Evolutionary conservation across 495 filamentous ascomycete genomes (phyloP).

Genomic region (Clohesyomyces aquaticus): DNA sequence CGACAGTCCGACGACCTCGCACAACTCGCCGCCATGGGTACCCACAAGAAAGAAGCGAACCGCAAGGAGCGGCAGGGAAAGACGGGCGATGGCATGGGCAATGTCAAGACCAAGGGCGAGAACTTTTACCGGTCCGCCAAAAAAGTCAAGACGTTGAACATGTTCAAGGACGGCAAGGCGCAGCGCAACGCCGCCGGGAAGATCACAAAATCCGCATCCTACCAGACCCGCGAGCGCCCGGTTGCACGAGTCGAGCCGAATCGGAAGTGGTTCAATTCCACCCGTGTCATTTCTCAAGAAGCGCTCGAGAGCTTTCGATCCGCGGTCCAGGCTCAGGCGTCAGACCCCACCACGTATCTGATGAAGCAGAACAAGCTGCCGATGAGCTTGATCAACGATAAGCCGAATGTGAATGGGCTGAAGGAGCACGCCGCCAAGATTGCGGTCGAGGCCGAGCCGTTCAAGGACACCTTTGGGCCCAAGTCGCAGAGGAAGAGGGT

Average conservation of each 20-base stretch:
- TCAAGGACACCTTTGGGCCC: conserved; percentile 87
- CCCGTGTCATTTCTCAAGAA: conserved; percentile 71
- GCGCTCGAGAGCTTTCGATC: conserved; percentile 82
- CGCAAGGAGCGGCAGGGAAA: conserved; percentile 83
- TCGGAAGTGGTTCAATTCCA: conserved; percentile 81
- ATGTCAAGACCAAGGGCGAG: conserved; percentile 93
- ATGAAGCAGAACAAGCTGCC: conserved; percentile 93
- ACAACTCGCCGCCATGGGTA: conserved; percentile 70
- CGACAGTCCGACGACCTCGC: conserved; percentile 6
- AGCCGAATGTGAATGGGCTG: conserved; percentile 69
- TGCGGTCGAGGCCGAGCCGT: conserved; percentile 82
- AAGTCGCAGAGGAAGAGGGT: conserved; percentile 91
- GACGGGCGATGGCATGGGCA: conserved; percentile 78
- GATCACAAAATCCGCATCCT: conserved; percentile 80
- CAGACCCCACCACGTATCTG: conserved; percentile 89
- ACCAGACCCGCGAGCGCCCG: conserved; percentile 78
- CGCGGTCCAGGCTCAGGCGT: conserved; percentile 85
- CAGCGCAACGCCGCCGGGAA: conserved; percentile 74
- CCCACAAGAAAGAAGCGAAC: conserved; percentile 87
- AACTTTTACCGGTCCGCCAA: conserved; percentile 94
- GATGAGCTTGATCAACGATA: conserved; percentile 76
- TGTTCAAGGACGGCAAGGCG: conserved; percentile 81
- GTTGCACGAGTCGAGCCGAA: conserved; percentile 89
- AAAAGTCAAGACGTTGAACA: conserved; percentile 82
- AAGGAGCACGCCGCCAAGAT: conserved; percentile 96